Conservation (phyloP, 2,329 filamentous ascomycete genomes). For the Colletotrichum nymphaeae region DNA sequence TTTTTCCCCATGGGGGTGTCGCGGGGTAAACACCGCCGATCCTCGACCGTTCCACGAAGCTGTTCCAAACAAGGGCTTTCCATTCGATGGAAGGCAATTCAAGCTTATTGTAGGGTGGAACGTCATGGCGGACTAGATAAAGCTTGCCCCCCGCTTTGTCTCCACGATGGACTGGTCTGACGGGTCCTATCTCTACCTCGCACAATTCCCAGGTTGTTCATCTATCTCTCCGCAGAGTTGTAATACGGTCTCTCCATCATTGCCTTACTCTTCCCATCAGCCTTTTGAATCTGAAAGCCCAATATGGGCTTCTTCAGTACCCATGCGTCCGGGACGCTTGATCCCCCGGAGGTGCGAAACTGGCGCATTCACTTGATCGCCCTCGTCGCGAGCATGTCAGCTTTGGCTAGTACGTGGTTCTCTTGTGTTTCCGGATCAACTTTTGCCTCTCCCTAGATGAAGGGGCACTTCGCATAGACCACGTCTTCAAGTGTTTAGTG, state of each 20-base stretch:
- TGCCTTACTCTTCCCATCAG: too few relatives aligned
- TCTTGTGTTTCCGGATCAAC: too few relatives aligned
- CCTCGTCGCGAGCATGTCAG: constrained; percentile 43
- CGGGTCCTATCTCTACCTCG: neutral
- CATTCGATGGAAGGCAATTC: constrained; percentile 20
- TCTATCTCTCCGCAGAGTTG: neutral
- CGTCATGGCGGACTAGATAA: constrained; percentile 31
- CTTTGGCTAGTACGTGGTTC: constrained; percentile 39
- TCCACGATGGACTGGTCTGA: neutral
- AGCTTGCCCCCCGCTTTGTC: constrained; percentile 21
- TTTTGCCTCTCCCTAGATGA: too few relatives aligned
- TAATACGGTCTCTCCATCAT: neutral
- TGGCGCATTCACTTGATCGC: constrained; percentile 43
- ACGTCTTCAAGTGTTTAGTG: neutral
- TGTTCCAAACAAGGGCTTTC: neutral
- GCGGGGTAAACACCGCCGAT: constrained; percentile 30
- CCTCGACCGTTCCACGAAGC: constrained; percentile 17
- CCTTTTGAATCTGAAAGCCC: neutral
- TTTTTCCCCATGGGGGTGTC: constrained; percentile 33
- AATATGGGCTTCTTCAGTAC: constrained; percentile 43
- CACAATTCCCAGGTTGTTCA: constrained; percentile 8
- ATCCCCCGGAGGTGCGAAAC: constrained; percentile 42
- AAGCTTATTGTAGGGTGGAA: constrained; percentile 26
- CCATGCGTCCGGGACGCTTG: constrained; percentile 40
- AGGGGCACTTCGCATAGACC: neutral